Conservation (phyloP, 768 basidiomycete species). For the Pleurotus pulmonarius region DNA sequence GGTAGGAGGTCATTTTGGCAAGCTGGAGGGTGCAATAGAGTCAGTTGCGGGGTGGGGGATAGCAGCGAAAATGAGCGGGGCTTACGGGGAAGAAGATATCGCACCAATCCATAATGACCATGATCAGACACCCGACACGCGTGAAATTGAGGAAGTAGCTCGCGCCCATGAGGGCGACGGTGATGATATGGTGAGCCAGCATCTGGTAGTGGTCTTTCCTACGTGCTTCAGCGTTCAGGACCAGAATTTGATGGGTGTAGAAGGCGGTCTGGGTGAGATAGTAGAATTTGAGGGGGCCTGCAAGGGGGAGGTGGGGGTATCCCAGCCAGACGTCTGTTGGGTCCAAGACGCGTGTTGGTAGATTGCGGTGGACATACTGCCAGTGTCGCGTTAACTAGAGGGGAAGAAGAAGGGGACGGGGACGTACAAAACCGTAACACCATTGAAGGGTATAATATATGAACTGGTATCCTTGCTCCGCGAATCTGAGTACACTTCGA, state of each 20-base stretch:
- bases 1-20: conserved; percentile 93
- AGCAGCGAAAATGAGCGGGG: conserved; percentile 12
- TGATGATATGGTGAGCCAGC: conserved; percentile 95
- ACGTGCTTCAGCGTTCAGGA: conserved; percentile 88
- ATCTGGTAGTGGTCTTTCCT: conserved; percentile 94
- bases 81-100: conserved; percentile 91
- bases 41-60: neutral
- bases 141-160: conserved; percentile 87
- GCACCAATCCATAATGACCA: conserved; percentile 91
- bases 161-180: conserved; percentile 66
- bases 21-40: conserved; percentile 39
- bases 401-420: conserved; percentile 5
- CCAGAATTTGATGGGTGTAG: conserved; percentile 88
- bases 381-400: neutral
- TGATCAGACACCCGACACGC: conserved; percentile 83
- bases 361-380: conserved; percentile 76
- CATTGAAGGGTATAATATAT: conserved; percentile 79
- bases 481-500: conserved; percentile 79
- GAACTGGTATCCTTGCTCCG: conserved; percentile 92
- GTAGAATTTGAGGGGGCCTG: conserved; percentile 85
- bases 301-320: conserved; percentile 81
- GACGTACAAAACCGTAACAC: conserved; percentile 76
- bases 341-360: conserved; percentile 64
- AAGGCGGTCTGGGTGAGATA: conserved; percentile 85
- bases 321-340: conserved; percentile 68